phyloP scores from a whole-genome alignment of 2,329 filamentous ascomycete species.

The Dothidotthia symphoricarpi region DNA sequence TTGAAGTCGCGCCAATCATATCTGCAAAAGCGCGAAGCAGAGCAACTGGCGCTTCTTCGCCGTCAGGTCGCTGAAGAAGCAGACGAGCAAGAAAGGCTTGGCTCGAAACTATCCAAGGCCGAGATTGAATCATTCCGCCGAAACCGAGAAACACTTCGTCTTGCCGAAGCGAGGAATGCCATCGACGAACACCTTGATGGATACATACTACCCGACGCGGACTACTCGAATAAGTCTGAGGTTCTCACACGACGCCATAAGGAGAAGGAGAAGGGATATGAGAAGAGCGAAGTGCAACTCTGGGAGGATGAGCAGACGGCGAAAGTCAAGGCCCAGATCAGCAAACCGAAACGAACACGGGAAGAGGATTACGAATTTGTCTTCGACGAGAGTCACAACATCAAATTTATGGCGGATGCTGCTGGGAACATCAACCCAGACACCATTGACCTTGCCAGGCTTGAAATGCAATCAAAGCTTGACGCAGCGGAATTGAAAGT shows the following conservation, averaged over 20 bases:
- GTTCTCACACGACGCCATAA: slow-evolving; percentile 85
- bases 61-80: slow-evolving; percentile 89
- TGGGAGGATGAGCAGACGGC: slow-evolving; percentile 90
- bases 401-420: slow-evolving; percentile 79
- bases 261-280: slow-evolving; percentile 82
- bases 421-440: slow-evolving; percentile 14
- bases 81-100: slow-evolving; percentile 65
- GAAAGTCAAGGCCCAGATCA: slow-evolving; percentile 66
- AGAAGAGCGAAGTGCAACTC: slow-evolving; percentile 90
- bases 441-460: slow-evolving; percentile 77
- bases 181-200: slow-evolving; percentile 93
- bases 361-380: slow-evolving; percentile 89
- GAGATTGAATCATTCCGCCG: slow-evolving; percentile 87
- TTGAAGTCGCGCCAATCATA: slow-evolving; percentile 88
- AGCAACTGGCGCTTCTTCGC: slow-evolving; percentile 79
- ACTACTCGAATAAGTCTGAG: slow-evolving; percentile 92
- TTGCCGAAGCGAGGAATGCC: slow-evolving; percentile 78
- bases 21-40: slow-evolving; percentile 84
- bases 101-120: slow-evolving; percentile 70
- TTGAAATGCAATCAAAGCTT: slow-evolving; percentile 74
- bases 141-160: slow-evolving; percentile 72
- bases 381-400: slow-evolving; percentile 83
- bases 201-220: slow-evolving; percentile 81
- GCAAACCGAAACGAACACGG: slow-evolving; percentile 67
- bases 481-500: slow-evolving; percentile 87